Conservation (phyloP, 139 green algal genomes). For the Haematococcus lacustris region DNA sequence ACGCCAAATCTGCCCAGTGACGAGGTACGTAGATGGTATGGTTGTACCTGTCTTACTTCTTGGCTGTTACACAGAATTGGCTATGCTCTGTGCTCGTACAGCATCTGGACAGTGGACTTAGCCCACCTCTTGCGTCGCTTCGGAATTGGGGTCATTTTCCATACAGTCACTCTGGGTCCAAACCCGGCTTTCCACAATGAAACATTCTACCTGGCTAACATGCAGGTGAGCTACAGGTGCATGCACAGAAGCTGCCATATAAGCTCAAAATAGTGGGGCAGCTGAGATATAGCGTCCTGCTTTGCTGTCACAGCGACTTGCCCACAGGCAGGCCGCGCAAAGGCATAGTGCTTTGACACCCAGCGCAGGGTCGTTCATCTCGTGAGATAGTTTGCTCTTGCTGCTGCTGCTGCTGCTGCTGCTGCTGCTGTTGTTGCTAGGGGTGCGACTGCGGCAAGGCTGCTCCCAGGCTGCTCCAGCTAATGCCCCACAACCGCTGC, state of each 20-base stretch:
- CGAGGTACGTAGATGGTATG: slow-evolving; percentile 26
- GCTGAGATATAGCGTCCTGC: background rate
- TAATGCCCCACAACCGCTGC: too few relatives aligned
- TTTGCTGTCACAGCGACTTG: background rate
- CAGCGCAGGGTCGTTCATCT: background rate
- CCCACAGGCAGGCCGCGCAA: background rate
- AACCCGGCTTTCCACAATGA: slow-evolving; percentile 76
- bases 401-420: background rate
- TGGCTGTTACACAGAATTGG: background rate
- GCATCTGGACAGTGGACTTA: slow-evolving; percentile 90
- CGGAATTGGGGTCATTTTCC: slow-evolving; percentile 53
- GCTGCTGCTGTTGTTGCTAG: too few relatives aligned
- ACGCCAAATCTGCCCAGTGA: slow-evolving; percentile 50
- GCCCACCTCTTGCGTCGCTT: slow-evolving; percentile 75
- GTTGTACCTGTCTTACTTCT: background rate
- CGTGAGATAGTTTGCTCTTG: background rate
- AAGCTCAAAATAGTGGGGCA: background rate
- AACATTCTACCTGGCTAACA: slow-evolving; percentile 70
- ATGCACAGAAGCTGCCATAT: background rate
- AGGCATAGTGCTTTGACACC: too few relatives aligned
- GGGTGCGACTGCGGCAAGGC: too few relatives aligned
- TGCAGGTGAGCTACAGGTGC: background rate
- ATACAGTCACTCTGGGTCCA: slow-evolving; percentile 71
- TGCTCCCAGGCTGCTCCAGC: too few relatives aligned
- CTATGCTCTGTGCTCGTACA: slow-evolving; percentile 16